phyloP scores from a whole-genome alignment of 371 early-diverging fungal species.

The Actinomucor elegans region DNA sequence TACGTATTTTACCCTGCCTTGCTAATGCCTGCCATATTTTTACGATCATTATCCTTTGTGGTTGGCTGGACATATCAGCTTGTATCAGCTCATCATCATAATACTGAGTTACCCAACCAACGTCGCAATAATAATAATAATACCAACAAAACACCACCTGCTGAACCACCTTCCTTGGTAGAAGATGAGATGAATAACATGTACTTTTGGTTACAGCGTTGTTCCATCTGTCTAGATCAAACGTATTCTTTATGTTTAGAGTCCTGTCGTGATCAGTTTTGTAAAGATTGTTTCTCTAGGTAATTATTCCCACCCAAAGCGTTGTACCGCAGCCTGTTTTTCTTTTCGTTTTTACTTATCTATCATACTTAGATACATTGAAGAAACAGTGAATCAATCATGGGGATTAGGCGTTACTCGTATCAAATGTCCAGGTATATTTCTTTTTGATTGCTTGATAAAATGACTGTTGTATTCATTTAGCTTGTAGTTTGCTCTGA shows the following conservation, averaged over 20 bases:
- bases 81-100: slow-evolving; percentile 33
- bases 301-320: slow-evolving; percentile 28
- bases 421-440: slow-evolving; percentile 60
- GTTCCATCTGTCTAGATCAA: slow-evolving; percentile 70
- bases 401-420: slow-evolving; percentile 67
- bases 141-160: background rate
- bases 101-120: slow-evolving; percentile 7
- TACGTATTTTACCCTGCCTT: slow-evolving; percentile 49
- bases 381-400: slow-evolving; percentile 61
- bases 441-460: background rate
- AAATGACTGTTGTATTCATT: no score
- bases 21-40: slow-evolving; percentile 49
- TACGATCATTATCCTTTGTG: slow-evolving; percentile 40
- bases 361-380: slow-evolving; percentile 49
- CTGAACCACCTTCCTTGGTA: slow-evolving; percentile 1
- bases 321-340: background rate
- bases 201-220: slow-evolving; percentile 64
- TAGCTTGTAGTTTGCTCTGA: slow-evolving; percentile 57
- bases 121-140: slow-evolving; percentile 2
- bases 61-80: slow-evolving; percentile 37
- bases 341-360: background rate
- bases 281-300: slow-evolving; percentile 66
- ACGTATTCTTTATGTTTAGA: slow-evolving; percentile 62
- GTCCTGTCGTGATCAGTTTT: slow-evolving; percentile 67
- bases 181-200: slow-evolving; percentile 46